A percentile compares a stretch with the other conserved stretches of the same genome.
Evolutionary conservation across 208 protist species (phyloP).

Genomic region (Wallacemonas collosoma): DNA sequence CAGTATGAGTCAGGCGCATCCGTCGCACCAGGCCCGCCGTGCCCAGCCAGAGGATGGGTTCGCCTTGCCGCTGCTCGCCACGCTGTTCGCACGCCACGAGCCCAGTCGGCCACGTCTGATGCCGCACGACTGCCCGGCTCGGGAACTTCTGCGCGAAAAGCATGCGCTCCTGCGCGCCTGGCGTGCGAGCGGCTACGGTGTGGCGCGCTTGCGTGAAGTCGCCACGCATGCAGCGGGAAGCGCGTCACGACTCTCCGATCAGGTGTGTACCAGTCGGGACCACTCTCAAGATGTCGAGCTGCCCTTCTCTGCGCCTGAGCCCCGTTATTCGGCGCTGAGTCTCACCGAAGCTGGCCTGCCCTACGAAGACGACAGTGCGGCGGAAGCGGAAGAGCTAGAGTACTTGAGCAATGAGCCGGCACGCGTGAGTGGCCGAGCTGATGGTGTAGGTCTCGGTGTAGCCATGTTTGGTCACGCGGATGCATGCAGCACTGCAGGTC

Average conservation of each 20-base stretch:
- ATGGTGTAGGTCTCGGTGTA: neutral
- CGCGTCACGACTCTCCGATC: too few relatives aligned
- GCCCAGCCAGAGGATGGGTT: neutral
- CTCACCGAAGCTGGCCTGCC: neutral
- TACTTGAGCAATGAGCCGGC: neutral
- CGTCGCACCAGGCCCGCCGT: too few relatives aligned
- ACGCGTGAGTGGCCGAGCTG: neutral
- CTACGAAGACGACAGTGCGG: slow-evolving; percentile 11
- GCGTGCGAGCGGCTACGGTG: slow-evolving; percentile 20
- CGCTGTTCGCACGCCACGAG: slow-evolving; percentile 2
- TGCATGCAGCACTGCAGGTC: too few relatives aligned
- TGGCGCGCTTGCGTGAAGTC: neutral
- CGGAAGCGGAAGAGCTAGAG: slow-evolving; percentile 14
- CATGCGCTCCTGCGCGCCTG: slow-evolving; percentile 6
- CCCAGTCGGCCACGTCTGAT: neutral
- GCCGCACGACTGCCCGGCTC: neutral
- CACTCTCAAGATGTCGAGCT: neutral
- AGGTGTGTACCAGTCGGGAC: too few relatives aligned
- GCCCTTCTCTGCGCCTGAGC: neutral
- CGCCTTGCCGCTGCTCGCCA: slow-evolving; percentile 3
- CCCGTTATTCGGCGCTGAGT: neutral
- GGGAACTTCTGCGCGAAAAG: neutral
- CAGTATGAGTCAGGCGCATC: neutral
- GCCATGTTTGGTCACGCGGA: neutral
- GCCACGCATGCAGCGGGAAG: neutral